Evolutionary conservation across 2,329 filamentous ascomycete species (phyloP), one percentile per base, ranked within the genome.

Genomic region (Neofusicoccum cordaticola): DNA sequence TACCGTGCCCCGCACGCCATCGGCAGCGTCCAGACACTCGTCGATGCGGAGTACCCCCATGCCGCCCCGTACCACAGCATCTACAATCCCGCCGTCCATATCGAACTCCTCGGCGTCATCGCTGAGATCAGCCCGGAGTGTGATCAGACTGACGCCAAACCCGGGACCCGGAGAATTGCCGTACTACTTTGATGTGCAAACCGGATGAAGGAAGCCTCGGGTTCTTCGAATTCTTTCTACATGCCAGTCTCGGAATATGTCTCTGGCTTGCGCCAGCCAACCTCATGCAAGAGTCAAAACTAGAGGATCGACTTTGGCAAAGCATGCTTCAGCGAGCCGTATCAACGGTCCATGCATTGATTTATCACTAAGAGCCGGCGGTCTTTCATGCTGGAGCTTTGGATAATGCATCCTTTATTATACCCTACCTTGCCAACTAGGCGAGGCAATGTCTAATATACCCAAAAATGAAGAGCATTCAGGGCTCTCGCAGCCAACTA

Each of bases 101-200:
- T 22, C 53, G 39, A 19, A 15, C 15, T 58, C 48, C 7, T 64
- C 48, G 13, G 22, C 47, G 11, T 57, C 62, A 7, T 64, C 62
- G 15, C n/a, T 64, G 1, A 39, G 62, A 35, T 57, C 48, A 1
- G 63, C 63, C 39, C 53, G 58, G 27, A 65, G 63, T 34, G 63
- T 65, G 17, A 65, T 65, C 27, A 52, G 57, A 19, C 35, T 65
- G 27, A 65, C 57, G 34, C 63, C 57, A 11, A 62, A 65, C 37
- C 63, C 63, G 5, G 22, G 57, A 4, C 63, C 63, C 6, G 63
- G 57, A 27, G 57, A 65, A 8, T 17, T 62, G 19, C 63, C 63
- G 3, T 65, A 62, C 22, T 53, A 53, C 27, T 65, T 47, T n/a
- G 57, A 65, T 13, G n/a, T 56, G n/a, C 39, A 57, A 22, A 50